Conservation (phyloP, 108 stramenopile species). For the Cyclostephanos tholiformis region DNA sequence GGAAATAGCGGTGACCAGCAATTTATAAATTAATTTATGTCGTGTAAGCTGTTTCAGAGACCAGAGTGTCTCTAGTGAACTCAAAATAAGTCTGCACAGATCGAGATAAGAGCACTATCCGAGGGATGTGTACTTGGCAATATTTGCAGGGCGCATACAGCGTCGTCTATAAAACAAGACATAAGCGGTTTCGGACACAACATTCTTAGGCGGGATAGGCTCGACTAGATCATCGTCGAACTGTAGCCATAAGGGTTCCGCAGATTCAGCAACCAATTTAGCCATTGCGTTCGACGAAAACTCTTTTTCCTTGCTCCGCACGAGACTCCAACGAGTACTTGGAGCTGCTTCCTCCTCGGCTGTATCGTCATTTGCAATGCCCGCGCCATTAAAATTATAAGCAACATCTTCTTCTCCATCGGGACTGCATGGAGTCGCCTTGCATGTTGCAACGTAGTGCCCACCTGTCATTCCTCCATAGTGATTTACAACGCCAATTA, state of each 20-base stretch:
- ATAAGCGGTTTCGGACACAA: slow-evolving; percentile 91
- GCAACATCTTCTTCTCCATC: slow-evolving; percentile 90
- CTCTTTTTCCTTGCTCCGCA: slow-evolving; percentile 69
- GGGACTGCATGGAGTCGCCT: slow-evolving; percentile 78
- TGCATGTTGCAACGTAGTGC: slow-evolving; percentile 96
- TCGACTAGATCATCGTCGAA: slow-evolving; percentile 97
- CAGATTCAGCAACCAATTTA: slow-evolving; percentile 62
- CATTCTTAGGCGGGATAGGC: slow-evolving; percentile 75
- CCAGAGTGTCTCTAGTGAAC: neutral
- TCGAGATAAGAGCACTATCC: slow-evolving; percentile 23
- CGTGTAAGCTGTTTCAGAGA: neutral
- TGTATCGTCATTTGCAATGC: slow-evolving; percentile 35
- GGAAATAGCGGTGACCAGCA: no score
- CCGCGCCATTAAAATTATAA: slow-evolving; percentile 71
- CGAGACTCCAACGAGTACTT: slow-evolving; percentile 68
- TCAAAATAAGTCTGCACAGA: neutral
- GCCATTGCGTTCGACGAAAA: slow-evolving; percentile 58
- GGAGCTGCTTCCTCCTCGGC: slow-evolving; percentile 53
- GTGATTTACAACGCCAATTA: slow-evolving; percentile 95
- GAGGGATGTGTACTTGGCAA: slow-evolving; percentile 81
- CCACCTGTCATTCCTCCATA: slow-evolving; percentile 95
- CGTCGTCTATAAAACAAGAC: slow-evolving; percentile 93
- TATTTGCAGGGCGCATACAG: slow-evolving; percentile 79
- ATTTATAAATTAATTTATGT: no score
- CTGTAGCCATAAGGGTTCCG: slow-evolving; percentile 90